Base-by-base conservation (phyloP, 1,139 yeast species). In the Protomyces arabidopsidicola region DNA sequence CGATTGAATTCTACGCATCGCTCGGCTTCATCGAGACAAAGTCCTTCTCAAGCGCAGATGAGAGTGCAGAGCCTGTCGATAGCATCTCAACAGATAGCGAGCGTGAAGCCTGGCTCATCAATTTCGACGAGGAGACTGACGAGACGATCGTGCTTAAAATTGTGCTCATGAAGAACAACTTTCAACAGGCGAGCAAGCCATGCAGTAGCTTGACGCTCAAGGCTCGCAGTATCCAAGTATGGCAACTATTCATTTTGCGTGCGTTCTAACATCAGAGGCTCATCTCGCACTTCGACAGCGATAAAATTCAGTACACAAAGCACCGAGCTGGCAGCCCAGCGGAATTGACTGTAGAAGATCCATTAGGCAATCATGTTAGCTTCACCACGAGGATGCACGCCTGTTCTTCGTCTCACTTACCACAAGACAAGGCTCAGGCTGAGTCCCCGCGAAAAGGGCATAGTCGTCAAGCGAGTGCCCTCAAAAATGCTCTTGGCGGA, bases 351-450 rank as follows among this genome's bases (percentile, higher is more conserved):
- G 77, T 82, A 14, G 70, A 82, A 36, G 89, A 85, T 71, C 90
- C 90, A 2, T 75, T 84, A 68, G 88, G 88, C 45, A 78, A 78
- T 67, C 71, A 83, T 39, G 73, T 85, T 63, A 88, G 88, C 8
- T 85, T 85, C 74, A 81, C 87, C 5, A 66, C 73, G 48, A 66
- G 69, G 51, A 52, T 54, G 20, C 74, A 74, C 58, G 76, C 78
- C 12, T 75, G 74, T 63, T 70, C 69, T 34, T 59, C 68, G n/a
- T 52, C 51, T n/a, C 39, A 24, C 3, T 36, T 58, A 18, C 54
- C 51, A 14, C 38, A 53, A 36, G 12, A 24, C 38, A 31, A 48
- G 39, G 18, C 57, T 5, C 24, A 34, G 18, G n/a, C 34, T 6
- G 27, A 45, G 6, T 9, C 48, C 3, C 52, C 60, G 16, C 42